These are phyloP conservation scores for Hanseniaspora lachancei DNA, from an alignment of 805 yeast genomes.

Conservation along the genomic window DNA sequence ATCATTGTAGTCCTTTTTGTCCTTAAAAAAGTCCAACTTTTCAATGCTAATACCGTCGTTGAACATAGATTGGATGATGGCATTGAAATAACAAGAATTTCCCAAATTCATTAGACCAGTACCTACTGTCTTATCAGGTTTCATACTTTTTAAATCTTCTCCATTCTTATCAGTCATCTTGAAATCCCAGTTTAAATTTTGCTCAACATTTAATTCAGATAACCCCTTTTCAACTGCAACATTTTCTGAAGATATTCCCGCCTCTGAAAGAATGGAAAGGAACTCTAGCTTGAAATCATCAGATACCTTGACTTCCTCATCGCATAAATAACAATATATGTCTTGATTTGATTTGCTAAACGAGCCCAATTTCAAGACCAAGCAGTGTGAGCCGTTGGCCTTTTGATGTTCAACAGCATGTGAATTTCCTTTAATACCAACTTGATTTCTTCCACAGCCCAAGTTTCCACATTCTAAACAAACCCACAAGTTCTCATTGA, in stretches of 20 bases:
- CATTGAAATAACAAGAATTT: conserved; percentile 80
- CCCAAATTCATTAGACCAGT: conserved; percentile 81
- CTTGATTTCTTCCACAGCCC: conserved; percentile 91
- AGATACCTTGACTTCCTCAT: conserved; percentile 77
- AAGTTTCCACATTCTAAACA: conserved; percentile 82
- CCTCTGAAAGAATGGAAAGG: conserved; percentile 34
- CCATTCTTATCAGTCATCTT: conserved; percentile 64
- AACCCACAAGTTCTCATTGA: conserved; percentile 76
- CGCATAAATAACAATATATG: conserved; percentile 75
- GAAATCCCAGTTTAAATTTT: conserved; percentile 88
- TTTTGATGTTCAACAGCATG: conserved; percentile 74
- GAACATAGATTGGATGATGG: conserved; percentile 64
- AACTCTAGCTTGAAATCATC: conserved; percentile 17
- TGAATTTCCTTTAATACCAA: conserved; percentile 86
- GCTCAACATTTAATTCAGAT: conserved; percentile 83
- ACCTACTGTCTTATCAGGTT: conserved; percentile 36
- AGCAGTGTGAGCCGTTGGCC: conserved; percentile 42
- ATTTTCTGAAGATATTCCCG: conserved; percentile 49
- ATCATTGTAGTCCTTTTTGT: conserved; percentile 24
- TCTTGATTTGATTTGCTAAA: conserved; percentile 63
- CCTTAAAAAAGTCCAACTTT: not conserved
- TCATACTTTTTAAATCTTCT: conserved; percentile 43
- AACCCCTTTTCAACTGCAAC: conserved; percentile 76
- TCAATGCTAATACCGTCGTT: conserved; percentile 21
- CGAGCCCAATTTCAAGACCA: conserved; percentile 86